These are phyloP conservation scores for Phytophthora pseudosyringae DNA, from an alignment of 352 stramenopile genomes.

Conservation along the genomic window DNA sequence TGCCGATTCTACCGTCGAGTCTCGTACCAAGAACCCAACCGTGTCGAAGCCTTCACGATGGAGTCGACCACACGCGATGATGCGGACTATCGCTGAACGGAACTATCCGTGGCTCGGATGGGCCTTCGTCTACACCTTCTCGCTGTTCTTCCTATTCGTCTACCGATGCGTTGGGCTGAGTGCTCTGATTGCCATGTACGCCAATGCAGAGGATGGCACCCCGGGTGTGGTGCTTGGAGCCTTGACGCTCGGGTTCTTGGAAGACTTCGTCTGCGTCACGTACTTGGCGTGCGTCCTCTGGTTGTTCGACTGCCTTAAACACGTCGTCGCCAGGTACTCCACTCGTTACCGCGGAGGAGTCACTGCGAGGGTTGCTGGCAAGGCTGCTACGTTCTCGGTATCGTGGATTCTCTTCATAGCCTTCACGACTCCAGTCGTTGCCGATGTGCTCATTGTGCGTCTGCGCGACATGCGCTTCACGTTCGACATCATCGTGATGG, in stretches of 20 bases:
- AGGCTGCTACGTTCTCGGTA: conserved; percentile 38
- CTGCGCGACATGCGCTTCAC: conserved; percentile 50
- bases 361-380: neutral
- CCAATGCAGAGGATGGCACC: conserved; percentile 23
- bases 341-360: too few species aligned
- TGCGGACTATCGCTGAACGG: neutral
- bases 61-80: neutral
- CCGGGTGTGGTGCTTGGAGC: conserved; percentile 20
- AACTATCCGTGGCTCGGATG: conserved; percentile 43
- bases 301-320: conserved; percentile 18
- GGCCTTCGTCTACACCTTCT: conserved; percentile 35
- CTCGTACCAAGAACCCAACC: neutral
- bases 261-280: conserved; percentile 47
- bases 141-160: conserved; percentile 45
- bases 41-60: conserved; percentile 7
- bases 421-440: conserved; percentile 33
- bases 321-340: neutral
- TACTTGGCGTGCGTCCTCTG: conserved; percentile 14
- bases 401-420: conserved; percentile 40
- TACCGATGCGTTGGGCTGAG: conserved; percentile 32
- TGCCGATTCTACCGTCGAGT: neutral
- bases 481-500: conserved; percentile 51
- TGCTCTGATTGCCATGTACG: neutral
- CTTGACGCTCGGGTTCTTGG: conserved; percentile 42
- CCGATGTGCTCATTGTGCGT: conserved; percentile 49